Percentiles rank a stretch among this genome's conserved stretches.
phyloP scores from a whole-genome alignment of 164 flowering plant genomes.

The Vitis rotundifolia region DNA sequence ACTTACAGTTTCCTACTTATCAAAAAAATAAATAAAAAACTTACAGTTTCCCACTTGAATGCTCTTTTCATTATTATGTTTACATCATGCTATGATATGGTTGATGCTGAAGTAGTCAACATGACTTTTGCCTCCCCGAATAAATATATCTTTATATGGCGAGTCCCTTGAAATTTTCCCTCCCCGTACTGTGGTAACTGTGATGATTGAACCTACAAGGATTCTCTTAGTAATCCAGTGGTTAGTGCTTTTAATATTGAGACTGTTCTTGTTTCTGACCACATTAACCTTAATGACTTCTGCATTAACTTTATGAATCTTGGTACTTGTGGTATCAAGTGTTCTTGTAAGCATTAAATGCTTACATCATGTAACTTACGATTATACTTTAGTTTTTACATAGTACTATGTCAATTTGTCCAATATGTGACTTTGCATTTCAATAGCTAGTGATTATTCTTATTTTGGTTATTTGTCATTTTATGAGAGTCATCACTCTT shows the following conservation, averaged over 20 bases:
- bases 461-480: not conserved
- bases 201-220: not conserved
- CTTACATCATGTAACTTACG: not conserved
- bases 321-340: not conserved
- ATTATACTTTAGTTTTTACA: not conserved
- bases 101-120: no score
- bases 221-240: not conserved
- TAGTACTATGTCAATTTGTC: not conserved
- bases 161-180: not conserved
- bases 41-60: no score
- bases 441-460: not conserved
- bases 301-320: not conserved
- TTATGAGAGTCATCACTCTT: not conserved
- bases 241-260: not conserved
- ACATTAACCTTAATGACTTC: not conserved
- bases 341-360: not conserved
- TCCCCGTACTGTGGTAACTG: not conserved
- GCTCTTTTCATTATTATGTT: no score
- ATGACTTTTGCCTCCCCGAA: no score
- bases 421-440: not conserved
- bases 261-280: not conserved
- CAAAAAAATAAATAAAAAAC: no score
- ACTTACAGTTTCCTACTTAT: no score
- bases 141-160: not conserved
- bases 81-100: no score